phyloP scores from a whole-genome alignment of 345 rosid species.

The Dimocarpus longan region DNA sequence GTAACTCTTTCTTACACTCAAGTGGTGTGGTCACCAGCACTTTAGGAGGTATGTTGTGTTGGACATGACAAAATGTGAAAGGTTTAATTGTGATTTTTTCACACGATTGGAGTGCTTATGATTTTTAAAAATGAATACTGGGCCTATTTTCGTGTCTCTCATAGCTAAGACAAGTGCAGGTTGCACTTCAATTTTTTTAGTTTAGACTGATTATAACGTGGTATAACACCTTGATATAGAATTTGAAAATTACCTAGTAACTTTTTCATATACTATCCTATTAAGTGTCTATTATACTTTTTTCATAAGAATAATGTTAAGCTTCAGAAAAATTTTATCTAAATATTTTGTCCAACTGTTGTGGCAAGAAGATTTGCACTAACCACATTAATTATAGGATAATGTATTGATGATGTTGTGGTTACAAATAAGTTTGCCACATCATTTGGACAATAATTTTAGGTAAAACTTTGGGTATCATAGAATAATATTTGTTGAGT shows the following conservation, averaged over 20 bases:
- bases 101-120: background rate
- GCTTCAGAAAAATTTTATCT: too few species aligned
- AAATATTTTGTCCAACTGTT: too few species aligned
- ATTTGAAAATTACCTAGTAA: background rate
- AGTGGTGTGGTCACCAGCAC: background rate
- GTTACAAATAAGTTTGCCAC: too few species aligned
- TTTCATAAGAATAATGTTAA: too few species aligned
- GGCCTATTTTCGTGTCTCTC: background rate
- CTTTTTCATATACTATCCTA: background rate
- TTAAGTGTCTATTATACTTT: background rate
- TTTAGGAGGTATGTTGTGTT: background rate
- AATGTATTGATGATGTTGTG: too few species aligned
- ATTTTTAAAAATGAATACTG: background rate
- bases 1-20: background rate
- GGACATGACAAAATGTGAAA: background rate
- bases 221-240: background rate
- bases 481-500: too few species aligned
- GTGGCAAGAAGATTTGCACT: too few species aligned
- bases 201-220: background rate
- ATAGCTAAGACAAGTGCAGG: background rate
- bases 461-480: too few species aligned
- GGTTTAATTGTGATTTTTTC: background rate
- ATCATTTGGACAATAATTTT: too few species aligned
- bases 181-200: background rate
- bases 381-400: too few species aligned